A percentile compares a stretch with the other conserved stretches of the same genome.
Evolutionary conservation across 2,329 filamentous ascomycete genomes (phyloP).

Genomic region (Anisogramma anomala): DNA sequence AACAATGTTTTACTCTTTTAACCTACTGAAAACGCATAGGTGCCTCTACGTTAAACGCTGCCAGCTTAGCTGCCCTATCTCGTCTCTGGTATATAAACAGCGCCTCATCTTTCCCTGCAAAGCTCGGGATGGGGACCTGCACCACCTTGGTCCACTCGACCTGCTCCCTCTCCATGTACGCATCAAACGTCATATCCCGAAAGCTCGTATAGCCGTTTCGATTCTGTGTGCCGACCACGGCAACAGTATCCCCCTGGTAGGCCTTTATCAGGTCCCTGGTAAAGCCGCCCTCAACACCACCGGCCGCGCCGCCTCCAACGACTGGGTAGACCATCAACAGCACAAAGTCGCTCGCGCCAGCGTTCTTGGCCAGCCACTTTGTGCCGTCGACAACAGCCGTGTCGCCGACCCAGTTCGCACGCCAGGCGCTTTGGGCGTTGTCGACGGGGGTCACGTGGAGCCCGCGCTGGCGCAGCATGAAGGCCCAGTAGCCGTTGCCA

Average conservation of each 20-base stretch:
- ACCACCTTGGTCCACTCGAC: constrained; percentile 46
- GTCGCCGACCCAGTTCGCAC: constrained; percentile 57
- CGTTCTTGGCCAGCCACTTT: constrained; percentile 38
- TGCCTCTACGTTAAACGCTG: neutral
- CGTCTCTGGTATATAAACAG: constrained; percentile 53
- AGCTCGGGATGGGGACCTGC: constrained; percentile 59
- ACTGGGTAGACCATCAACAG: constrained; percentile 64
- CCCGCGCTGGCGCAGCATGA: constrained; percentile 52
- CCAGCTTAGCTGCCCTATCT: constrained; percentile 21
- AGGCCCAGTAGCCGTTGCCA: constrained; percentile 67
- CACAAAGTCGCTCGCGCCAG: constrained; percentile 42
- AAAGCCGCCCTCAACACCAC: constrained; percentile 52
- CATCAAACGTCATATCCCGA: constrained; percentile 48
- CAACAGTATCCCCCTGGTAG: constrained; percentile 52
- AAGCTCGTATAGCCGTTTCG: constrained; percentile 64
- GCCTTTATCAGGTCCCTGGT: constrained; percentile 49
- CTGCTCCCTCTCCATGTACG: constrained; percentile 51
- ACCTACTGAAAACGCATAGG: too few relatives aligned
- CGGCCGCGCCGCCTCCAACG: constrained; percentile 52
- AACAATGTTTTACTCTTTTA: too few relatives aligned
- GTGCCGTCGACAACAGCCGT: constrained; percentile 51
- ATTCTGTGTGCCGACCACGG: constrained; percentile 67
- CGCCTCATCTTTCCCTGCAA: constrained; percentile 66
- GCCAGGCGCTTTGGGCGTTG: constrained; percentile 55
- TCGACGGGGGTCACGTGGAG: constrained; percentile 50